Evolutionary conservation across 192 early-diverging fungal genomes (phyloP), one percentile per base, ranked within the genome.

Genomic region (Podochytrium sp.): DNA sequence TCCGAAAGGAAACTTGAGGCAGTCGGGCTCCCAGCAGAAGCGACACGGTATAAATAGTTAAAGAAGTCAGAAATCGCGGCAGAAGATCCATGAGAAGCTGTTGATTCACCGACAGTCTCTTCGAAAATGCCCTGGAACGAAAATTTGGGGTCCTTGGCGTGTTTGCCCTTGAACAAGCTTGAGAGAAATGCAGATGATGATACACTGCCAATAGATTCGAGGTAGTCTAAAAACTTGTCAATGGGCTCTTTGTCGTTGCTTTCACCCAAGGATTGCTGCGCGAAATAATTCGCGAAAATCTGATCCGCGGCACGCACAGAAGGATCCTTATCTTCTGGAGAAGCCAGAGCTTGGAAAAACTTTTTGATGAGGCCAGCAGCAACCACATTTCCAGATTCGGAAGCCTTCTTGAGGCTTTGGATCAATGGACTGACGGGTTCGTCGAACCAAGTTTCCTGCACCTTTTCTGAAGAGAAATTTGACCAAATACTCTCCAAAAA

Each of bases 341-440:
- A 12, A 12, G 49, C 64, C 1, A 69, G 35, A 2, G 66, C 51
- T 37, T 55, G 16, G 51, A 69, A 69, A 38, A 69, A 69, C n/a
- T n/a, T 23, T 1, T 69, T 32, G 1, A 55, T 12, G 12, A 69
- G n/a, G 16, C n/a, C n/a, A 35, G 66, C 25, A 37, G 66, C 66
- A n/a, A 56, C 27, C 10, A 7, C 1, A 30, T 41, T 49, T 18
- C 66, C 66, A 35, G 34, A 37, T 10, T 52, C 34, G n/a, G 66
- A 16, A 37, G 32, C 14, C 12, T 20, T 30, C 29, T 56, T 51
- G 2, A 69, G 50, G 23, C 35, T 52, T 32, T 55, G 33, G 1
- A 69, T 25, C 35, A 69, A 29, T 18, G 50, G 66, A 37, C 18
- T 25, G 2, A 69, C 66, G 3, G 66, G 66, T 37, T 69, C 66